These are phyloP conservation scores for Tulasnella sp. DNA, from an alignment of 768 basidiomycete species.

Conservation along the genomic window DNA sequence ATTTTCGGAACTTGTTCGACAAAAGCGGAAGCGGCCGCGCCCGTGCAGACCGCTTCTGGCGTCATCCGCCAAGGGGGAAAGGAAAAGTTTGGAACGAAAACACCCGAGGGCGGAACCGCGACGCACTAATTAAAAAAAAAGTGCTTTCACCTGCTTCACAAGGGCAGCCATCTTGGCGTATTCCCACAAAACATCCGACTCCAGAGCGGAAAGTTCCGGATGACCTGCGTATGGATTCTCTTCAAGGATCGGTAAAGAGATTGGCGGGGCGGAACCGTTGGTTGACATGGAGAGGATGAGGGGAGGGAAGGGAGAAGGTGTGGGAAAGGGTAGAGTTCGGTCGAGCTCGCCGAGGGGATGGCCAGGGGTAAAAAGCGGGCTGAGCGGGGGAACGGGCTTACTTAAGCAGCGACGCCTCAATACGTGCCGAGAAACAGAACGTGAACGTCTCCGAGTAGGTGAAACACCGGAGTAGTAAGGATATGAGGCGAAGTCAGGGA, in stretches of 20 bases:
- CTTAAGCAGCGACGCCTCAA: not conserved
- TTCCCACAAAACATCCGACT: constrained; percentile 86
- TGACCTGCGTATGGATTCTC: constrained; percentile 72
- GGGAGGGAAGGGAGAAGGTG: not conserved
- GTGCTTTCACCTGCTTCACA: constrained; percentile 72
- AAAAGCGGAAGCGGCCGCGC: not conserved
- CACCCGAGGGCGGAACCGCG: not conserved
- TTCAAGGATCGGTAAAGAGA: constrained; percentile 15
- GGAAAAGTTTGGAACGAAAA: not conserved
- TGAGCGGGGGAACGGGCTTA: not conserved
- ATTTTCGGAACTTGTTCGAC: not conserved
- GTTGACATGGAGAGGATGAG: not conserved
- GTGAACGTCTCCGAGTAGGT: not conserved
- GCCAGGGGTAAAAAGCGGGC: not conserved
- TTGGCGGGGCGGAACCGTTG: constrained; percentile 9
- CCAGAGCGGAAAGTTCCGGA: constrained; percentile 58
- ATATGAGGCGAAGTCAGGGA: not conserved
- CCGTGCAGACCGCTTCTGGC: not conserved
- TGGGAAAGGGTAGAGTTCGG: not conserved
- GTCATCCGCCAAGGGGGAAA: not conserved
- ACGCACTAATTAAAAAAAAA: constrained; percentile 24
- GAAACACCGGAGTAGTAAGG: not conserved
- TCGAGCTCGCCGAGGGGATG: not conserved
- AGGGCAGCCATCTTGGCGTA: constrained; percentile 83
- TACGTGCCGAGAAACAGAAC: not conserved